phyloP scores from a whole-genome alignment of 192 early-diverging fungal species.

The Linnemannia zychae region DNA sequence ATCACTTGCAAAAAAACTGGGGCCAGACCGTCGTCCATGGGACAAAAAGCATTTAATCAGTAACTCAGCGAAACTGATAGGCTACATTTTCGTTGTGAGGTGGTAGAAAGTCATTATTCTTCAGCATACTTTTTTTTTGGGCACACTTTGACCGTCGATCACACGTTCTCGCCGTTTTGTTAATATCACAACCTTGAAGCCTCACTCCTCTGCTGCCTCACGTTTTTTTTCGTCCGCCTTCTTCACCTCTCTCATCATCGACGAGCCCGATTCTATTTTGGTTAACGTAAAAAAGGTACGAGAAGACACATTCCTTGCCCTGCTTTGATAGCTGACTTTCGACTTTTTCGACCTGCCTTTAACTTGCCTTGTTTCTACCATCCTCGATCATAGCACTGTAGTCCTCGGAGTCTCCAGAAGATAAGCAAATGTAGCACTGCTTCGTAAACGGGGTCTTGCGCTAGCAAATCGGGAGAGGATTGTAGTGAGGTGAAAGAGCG shows the following conservation, averaged over 20 bases:
- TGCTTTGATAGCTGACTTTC: too few species aligned
- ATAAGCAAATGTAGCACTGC: background rate
- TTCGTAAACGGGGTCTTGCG: too few species aligned
- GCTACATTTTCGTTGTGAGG: background rate
- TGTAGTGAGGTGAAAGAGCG: background rate
- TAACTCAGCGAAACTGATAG: slow-evolving; percentile 11
- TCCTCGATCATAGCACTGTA: background rate
- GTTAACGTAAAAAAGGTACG: too few species aligned
- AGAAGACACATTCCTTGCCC: too few species aligned
- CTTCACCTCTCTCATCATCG: too few species aligned
- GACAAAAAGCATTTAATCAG: background rate
- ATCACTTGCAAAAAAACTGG: background rate
- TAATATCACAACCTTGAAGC: background rate
- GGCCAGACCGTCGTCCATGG: background rate
- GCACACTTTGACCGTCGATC: background rate
- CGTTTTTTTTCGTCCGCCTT: background rate
- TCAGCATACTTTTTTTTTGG: background rate
- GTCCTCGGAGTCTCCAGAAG: slow-evolving; percentile 1
- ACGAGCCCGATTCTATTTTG: too few species aligned
- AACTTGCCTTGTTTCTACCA: too few species aligned
- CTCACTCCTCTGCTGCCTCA: background rate
- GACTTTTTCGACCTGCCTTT: too few species aligned
- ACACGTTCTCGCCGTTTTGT: background rate
- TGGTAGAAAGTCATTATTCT: too few species aligned
- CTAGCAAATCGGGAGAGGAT: too few species aligned